Evolutionary conservation across 371 early-diverging fungal species (phyloP).

Genomic region (Rhizomucor miehei): DNA sequence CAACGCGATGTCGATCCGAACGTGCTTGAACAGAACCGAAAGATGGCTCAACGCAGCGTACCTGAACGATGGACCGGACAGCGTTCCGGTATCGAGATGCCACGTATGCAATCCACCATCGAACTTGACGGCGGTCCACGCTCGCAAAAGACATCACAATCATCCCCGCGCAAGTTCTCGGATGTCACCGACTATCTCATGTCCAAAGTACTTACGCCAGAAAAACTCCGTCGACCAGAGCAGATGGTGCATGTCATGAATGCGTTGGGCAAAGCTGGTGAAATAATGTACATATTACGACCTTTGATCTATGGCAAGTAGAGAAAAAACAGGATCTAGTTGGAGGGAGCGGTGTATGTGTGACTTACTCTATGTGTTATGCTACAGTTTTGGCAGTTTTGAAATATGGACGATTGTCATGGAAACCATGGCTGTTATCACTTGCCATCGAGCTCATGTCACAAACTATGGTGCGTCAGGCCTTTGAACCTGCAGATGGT

Average conservation of each 20-base stretch:
- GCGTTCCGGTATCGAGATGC: conserved; percentile 37
- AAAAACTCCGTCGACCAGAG: conserved; percentile 57
- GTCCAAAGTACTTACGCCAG: conserved; percentile 62
- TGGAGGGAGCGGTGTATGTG: not conserved
- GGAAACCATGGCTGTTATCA: conserved; percentile 87
- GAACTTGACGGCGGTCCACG: conserved; percentile 15
- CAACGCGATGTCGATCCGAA: conserved; percentile 68
- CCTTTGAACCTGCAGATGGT: conserved; percentile 28
- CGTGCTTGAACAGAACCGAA: conserved; percentile 10
- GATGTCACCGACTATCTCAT: conserved; percentile 68
- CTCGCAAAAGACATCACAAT: conserved; percentile 1
- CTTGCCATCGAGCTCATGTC: conserved; percentile 68
- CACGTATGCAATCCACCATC: conserved; percentile 26
- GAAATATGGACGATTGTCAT: conserved; percentile 71
- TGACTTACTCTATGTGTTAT: not conserved
- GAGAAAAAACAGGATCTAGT: not conserved
- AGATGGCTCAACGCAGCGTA: not conserved
- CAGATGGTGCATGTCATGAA: conserved; percentile 67
- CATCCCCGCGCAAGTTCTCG: conserved; percentile 18
- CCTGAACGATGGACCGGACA: conserved; percentile 38
- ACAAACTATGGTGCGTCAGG: conserved; percentile 34
- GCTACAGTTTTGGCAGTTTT: conserved; percentile 67
- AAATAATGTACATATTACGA: conserved; percentile 78
- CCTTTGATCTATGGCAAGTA: conserved; percentile 77
- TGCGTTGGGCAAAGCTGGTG: conserved; percentile 63